These are phyloP conservation scores for Suillus alpinus DNA, from an alignment of 768 basidiomycete genomes.

Conservation along the genomic window DNA sequence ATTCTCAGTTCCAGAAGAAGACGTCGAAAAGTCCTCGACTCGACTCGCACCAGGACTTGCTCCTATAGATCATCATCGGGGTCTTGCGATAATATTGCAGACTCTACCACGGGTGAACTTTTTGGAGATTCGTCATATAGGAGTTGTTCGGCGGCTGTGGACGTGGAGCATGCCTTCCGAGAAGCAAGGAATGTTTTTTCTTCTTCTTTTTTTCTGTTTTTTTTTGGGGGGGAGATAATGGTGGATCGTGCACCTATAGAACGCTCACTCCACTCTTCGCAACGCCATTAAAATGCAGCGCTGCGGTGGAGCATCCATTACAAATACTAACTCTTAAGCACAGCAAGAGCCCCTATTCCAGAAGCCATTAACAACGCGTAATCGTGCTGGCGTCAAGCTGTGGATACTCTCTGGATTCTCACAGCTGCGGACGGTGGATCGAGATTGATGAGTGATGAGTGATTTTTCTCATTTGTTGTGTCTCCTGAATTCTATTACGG, in stretches of 20 bases:
- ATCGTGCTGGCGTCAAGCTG: slow-evolving; percentile 91
- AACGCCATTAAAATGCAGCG: slow-evolving; percentile 70
- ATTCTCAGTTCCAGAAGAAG: slow-evolving; percentile 65
- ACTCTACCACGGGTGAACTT: slow-evolving; percentile 45
- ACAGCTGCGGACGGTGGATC: slow-evolving; percentile 95
- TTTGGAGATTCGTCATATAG: slow-evolving; percentile 81
- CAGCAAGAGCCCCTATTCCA: slow-evolving; percentile 66
- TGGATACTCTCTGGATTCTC: slow-evolving; percentile 65
- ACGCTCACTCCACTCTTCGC: slow-evolving; percentile 61
- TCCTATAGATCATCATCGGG: slow-evolving; percentile 66
- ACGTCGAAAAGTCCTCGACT: slow-evolving; percentile 82
- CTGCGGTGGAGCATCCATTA: too few relatives aligned
- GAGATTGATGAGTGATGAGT: slow-evolving; percentile 64
- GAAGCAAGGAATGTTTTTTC: slow-evolving; percentile 65
- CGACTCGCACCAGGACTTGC: slow-evolving; percentile 85
- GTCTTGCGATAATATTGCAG: slow-evolving; percentile 66
- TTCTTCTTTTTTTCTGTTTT: slow-evolving; percentile 54
- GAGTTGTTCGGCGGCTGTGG: slow-evolving; percentile 52
- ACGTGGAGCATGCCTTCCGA: slow-evolving; percentile 74
- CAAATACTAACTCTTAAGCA: slow-evolving; percentile 25
- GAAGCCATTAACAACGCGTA: slow-evolving; percentile 91
- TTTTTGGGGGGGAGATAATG: slow-evolving; percentile 58
- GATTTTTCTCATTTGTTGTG: slow-evolving; percentile 6
- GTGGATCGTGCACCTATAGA: too few relatives aligned
- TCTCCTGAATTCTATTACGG: not conserved